These are phyloP conservation scores for Ceratocystis alfenasii DNA, from an alignment of 2,329 filamentous ascomycete genomes.

Conservation along the genomic window DNA sequence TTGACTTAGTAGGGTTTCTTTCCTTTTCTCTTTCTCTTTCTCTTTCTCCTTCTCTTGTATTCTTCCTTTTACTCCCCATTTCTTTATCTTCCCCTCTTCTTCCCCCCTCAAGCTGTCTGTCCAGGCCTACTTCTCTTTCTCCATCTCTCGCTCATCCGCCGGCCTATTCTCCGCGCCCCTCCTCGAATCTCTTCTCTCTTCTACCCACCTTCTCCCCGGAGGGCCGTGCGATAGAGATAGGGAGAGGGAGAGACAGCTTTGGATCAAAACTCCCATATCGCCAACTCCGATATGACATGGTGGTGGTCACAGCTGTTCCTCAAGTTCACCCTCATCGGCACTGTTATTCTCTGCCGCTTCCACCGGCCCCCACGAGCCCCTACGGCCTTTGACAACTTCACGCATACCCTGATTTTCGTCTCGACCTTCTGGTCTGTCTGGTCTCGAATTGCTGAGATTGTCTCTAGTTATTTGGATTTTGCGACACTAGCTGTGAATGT, in stretches of 20 bases:
- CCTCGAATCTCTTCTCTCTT: background rate
- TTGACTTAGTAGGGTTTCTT: background rate
- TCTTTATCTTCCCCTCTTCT: background rate
- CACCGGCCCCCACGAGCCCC: conserved; percentile 23
- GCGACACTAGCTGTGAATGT: conserved; percentile 16
- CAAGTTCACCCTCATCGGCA: conserved; percentile 23
- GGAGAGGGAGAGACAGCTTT: background rate
- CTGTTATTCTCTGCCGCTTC: conserved; percentile 23
- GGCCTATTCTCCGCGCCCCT: background rate
- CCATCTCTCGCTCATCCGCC: background rate
- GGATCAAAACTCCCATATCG: background rate
- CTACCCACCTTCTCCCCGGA: background rate
- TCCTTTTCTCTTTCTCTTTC: background rate
- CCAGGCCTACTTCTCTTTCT: background rate
- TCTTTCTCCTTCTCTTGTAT: background rate
- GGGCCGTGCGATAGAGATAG: background rate
- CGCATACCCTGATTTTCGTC: conserved; percentile 22
- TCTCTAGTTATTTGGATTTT: conserved; percentile 18
- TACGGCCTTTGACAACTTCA: conserved; percentile 23
- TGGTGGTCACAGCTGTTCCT: conserved; percentile 21
- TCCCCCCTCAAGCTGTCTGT: background rate
- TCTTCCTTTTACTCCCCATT: background rate
- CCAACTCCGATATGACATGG: conserved; percentile 19
- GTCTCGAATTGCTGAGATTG: conserved; percentile 21
- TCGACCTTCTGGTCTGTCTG: conserved; percentile 23